phyloP scores from a whole-genome alignment of 768 basidiomycete genomes.

The Gymnopilus dilepis region DNA sequence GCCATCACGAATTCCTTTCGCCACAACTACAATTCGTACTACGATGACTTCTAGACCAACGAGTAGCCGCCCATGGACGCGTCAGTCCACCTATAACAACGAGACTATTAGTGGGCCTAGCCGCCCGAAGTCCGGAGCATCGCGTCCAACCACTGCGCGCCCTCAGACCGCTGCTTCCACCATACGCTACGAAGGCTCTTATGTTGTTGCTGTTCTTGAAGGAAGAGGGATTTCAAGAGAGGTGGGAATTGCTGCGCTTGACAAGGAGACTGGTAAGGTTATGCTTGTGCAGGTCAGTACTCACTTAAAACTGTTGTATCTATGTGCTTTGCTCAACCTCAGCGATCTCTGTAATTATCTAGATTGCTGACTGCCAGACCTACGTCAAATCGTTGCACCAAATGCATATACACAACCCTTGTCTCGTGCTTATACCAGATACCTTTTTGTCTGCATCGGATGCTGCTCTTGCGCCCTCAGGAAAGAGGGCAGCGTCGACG shows the following conservation, averaged over 20 bases:
- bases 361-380: conserved; percentile 88
- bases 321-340: conserved; percentile 8
- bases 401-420: conserved; percentile 78
- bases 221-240: conserved; percentile 81
- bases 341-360: neutral
- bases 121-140: conserved; percentile 62
- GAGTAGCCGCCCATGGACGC: conserved; percentile 24
- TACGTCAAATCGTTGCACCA: conserved; percentile 90
- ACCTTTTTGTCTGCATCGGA: conserved; percentile 73
- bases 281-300: conserved; percentile 77
- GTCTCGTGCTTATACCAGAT: conserved; percentile 79
- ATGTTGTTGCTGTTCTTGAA: conserved; percentile 74
- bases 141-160: conserved; percentile 63
- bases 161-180: conserved; percentile 68
- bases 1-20: too few relatives aligned
- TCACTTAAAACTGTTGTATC: neutral
- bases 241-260: conserved; percentile 87
- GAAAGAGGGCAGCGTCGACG: conserved; percentile 49
- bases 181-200: conserved; percentile 60
- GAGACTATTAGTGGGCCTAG: conserved; percentile 24
- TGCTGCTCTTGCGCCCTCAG: conserved; percentile 45
- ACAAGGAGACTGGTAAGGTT: conserved; percentile 76
- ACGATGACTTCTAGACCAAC: conserved; percentile 27
- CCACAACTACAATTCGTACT: too few relatives aligned
- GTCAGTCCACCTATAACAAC: conserved; percentile 10